Conservation (phyloP, 1,139 yeast species). For the Taiozyma onychis region DNA sequence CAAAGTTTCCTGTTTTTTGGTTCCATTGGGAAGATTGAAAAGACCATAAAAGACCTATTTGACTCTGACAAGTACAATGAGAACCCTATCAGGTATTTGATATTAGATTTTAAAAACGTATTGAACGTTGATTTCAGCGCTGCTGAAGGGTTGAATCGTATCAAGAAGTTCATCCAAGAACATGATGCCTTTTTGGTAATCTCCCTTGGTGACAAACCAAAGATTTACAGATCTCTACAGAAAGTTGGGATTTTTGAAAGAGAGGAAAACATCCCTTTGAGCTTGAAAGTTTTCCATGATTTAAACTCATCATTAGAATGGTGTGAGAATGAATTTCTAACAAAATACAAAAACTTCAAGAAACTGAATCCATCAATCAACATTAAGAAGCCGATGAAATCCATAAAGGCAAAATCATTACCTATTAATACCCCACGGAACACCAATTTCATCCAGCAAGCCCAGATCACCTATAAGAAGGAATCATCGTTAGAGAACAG, state of each 20-base stretch:
- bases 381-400: constrained; percentile 13
- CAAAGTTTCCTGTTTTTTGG: constrained; percentile 93
- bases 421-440: constrained; percentile 36
- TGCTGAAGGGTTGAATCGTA: constrained; percentile 90
- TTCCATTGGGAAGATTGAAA: constrained; percentile 87
- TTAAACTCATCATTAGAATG: constrained; percentile 89
- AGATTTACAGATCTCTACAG: constrained; percentile 59
- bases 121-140: constrained; percentile 87
- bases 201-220: constrained; percentile 68
- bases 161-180: constrained; percentile 69
- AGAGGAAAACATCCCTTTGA: constrained; percentile 26
- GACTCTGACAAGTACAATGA: constrained; percentile 42
- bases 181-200: constrained; percentile 68
- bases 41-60: constrained; percentile 60
- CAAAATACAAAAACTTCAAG: constrained; percentile 46
- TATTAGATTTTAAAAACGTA: constrained; percentile 81
- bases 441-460: constrained; percentile 32
- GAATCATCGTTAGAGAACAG: constrained; percentile 17
- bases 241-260: constrained; percentile 32
- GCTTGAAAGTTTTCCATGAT: constrained; percentile 62
- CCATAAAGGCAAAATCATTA: constrained; percentile 11
- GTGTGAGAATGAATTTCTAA: constrained; percentile 89
- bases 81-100: constrained; percentile 56
- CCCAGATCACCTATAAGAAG: constrained; percentile 27
- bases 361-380: constrained; percentile 7